A percentile compares a stretch with the other conserved stretches of the same genome.
Evolutionary conservation across 2,329 filamentous ascomycete genomes (phyloP).

Genomic region (Waltergamsia citrina): DNA sequence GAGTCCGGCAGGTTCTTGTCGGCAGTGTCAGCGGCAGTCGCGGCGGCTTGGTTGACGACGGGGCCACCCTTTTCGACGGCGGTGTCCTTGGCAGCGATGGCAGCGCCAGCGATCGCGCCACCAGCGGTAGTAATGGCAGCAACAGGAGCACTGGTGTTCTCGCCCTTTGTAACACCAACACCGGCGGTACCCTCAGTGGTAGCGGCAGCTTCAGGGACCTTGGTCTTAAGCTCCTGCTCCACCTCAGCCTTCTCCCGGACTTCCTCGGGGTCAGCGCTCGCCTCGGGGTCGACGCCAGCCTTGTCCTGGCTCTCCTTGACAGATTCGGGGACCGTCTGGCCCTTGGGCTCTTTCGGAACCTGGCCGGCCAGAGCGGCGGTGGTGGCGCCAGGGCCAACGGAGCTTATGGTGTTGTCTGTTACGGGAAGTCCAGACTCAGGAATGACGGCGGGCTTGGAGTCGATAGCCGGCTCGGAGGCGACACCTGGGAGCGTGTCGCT

Average conservation of each 20-base stretch:
- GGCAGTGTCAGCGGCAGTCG: slow-evolving; percentile 25
- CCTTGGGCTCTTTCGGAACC: slow-evolving; percentile 51
- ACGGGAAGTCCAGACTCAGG: slow-evolving; percentile 78
- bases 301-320: slow-evolving; percentile 66
- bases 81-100: slow-evolving; percentile 25
- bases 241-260: slow-evolving; percentile 63
- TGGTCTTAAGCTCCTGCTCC: slow-evolving; percentile 60
- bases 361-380: slow-evolving; percentile 60
- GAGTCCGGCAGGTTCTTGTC: slow-evolving; percentile 42
- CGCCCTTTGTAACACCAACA: slow-evolving; percentile 42
- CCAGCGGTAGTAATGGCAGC: slow-evolving; percentile 25
- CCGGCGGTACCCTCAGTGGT: slow-evolving; percentile 47
- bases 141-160: slow-evolving; percentile 29
- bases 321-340: slow-evolving; percentile 33
- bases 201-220: slow-evolving; percentile 50
- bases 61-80: slow-evolving; percentile 15
- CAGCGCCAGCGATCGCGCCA: slow-evolving; percentile 24
- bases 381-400: slow-evolving; percentile 46
- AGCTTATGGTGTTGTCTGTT: slow-evolving; percentile 38
- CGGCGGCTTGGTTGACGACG: slow-evolving; percentile 22
- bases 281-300: slow-evolving; percentile 55
- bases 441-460: slow-evolving; percentile 34
- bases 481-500: slow-evolving; percentile 53
- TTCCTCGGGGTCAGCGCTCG: slow-evolving; percentile 54
- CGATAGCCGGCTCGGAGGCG: slow-evolving; percentile 22